Conservation (phyloP, 139 green algal species). For the Auxenochlorella pyrenoidosa region DNA sequence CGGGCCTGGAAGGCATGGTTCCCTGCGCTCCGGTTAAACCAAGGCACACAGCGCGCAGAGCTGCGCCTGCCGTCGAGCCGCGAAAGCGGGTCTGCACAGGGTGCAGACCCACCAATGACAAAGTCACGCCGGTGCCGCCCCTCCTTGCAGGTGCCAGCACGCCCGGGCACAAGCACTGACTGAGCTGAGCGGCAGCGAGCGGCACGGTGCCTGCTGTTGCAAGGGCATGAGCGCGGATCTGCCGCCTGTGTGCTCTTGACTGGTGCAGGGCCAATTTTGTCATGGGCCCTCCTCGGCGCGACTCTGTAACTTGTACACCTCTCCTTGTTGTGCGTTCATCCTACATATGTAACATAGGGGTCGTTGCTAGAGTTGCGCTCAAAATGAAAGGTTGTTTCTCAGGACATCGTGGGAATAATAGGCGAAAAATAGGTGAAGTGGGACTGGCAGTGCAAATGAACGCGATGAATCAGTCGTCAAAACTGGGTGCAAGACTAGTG, state of each 20-base stretch:
- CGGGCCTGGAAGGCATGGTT: conserved; percentile 53
- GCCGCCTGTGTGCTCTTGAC: not conserved
- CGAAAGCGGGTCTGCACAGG: no score
- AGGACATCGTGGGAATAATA: not conserved
- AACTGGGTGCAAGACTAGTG: not conserved
- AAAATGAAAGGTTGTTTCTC: not conserved
- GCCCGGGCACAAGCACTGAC: conserved; percentile 31
- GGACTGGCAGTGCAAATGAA: not conserved
- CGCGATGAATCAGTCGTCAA: not conserved
- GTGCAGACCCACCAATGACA: no score
- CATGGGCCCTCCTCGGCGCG: no score
- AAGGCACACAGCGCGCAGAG: no score
- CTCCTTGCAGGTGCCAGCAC: conserved; percentile 12
- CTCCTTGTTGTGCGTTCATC: no score
- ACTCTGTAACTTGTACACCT: not conserved
- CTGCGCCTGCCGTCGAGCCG: not conserved
- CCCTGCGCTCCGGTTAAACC: no score
- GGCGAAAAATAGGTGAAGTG: not conserved
- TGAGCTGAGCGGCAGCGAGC: no score
- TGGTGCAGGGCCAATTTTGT: not conserved
- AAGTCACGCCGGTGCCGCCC: no score
- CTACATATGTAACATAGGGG: no score
- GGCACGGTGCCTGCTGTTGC: no score
- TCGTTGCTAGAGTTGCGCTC: no score
- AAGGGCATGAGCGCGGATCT: no score